Evolutionary conservation across 2,329 filamentous ascomycete genomes (phyloP).

Genomic region (Beauveria varroae): DNA sequence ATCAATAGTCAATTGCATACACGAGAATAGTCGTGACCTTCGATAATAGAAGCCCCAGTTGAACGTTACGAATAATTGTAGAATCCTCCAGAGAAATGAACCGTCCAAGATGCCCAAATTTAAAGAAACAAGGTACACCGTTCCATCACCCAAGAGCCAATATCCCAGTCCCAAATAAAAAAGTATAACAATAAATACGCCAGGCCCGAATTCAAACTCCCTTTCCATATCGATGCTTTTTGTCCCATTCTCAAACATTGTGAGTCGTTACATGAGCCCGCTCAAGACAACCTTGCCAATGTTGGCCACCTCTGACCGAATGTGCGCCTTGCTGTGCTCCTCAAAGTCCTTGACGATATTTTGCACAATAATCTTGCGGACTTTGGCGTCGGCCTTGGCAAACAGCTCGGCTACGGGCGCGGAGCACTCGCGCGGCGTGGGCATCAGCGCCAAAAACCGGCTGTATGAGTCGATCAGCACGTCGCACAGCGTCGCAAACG

Average conservation of each 20-base stretch:
- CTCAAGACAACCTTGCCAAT: slow-evolving; percentile 85
- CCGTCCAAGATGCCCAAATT: neutral
- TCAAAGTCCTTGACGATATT: slow-evolving; percentile 90
- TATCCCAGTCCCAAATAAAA: neutral
- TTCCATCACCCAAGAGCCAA: neutral
- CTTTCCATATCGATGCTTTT: neutral
- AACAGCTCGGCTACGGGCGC: slow-evolving; percentile 74
- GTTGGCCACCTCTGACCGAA: slow-evolving; percentile 74
- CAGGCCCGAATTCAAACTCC: slow-evolving; percentile 1
- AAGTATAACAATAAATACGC: neutral
- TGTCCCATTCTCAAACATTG: neutral
- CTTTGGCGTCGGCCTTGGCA: slow-evolving; percentile 74
- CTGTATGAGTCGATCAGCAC: slow-evolving; percentile 90
- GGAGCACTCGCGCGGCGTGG: slow-evolving; percentile 65
- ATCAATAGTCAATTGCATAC: no score
- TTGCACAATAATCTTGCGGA: slow-evolving; percentile 83
- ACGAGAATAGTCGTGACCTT: neutral
- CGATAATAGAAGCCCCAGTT: neutral
- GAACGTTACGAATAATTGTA: neutral
- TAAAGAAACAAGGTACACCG: neutral
- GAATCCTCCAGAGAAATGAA: neutral
- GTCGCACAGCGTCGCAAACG: slow-evolving; percentile 91
- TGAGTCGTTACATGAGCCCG: slow-evolving; percentile 57
- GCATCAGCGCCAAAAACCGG: slow-evolving; percentile 65
- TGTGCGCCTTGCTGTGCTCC: slow-evolving; percentile 67